phyloP scores from a whole-genome alignment of 257 asterid species.

The Lantana camara region DNA sequence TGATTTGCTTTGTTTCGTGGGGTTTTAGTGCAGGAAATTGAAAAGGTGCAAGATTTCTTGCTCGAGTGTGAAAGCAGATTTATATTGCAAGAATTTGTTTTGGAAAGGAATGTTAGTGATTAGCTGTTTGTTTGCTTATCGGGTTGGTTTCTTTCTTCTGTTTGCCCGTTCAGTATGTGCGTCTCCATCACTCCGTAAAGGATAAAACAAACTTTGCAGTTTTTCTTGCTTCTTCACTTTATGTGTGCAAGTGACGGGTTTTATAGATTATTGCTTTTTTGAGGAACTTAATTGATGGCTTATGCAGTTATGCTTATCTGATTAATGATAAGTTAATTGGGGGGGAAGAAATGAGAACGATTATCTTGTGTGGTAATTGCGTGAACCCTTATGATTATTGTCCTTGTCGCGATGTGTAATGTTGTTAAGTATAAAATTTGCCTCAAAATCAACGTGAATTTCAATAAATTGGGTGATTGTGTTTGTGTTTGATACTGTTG shows the following conservation, averaged over 20 bases:
- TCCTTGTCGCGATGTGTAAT: too few relatives aligned
- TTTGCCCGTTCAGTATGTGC: neutral
- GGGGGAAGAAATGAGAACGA: neutral
- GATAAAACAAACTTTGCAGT: conserved; percentile 10
- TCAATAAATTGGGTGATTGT: neutral
- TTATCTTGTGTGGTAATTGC: neutral
- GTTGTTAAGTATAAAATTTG: neutral
- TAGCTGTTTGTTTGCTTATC: neutral
- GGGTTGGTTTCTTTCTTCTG: neutral
- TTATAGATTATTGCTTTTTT: neutral
- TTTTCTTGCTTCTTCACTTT: too few relatives aligned
- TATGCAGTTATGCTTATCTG: neutral
- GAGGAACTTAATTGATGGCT: neutral
- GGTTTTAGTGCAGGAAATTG: neutral
- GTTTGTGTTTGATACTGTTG: neutral
- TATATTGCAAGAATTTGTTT: neutral
- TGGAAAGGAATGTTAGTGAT: neutral
- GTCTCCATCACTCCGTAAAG: conserved; percentile 4
- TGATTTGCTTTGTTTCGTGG: conserved; percentile 35
- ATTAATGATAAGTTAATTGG: neutral
- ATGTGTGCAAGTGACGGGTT: too few relatives aligned
- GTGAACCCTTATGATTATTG: too few relatives aligned
- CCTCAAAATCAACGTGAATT: neutral
- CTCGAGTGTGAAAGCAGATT: conserved; percentile 11
- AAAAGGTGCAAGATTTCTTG: conserved; percentile 12